Evolutionary conservation across 805 yeast species (phyloP), one percentile per base, ranked within the genome.

Genomic region (Babjeviella inositovora): DNA sequence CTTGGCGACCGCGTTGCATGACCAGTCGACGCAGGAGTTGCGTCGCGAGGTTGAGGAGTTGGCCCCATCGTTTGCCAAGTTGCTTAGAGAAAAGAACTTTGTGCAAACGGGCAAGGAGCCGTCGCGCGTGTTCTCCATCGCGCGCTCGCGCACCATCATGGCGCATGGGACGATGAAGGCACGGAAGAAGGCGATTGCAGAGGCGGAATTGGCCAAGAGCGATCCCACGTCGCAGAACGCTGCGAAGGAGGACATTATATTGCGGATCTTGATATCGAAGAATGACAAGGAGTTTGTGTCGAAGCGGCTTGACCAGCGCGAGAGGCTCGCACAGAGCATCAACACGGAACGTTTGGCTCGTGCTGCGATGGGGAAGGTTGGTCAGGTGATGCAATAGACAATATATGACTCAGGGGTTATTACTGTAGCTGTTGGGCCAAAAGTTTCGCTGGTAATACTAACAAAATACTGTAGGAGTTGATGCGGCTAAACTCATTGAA

Each of bases 251-350:
- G 81, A 81, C 34, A 59, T 82, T 8, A 56, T 85, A 5, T 46
- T 87, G 29, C 58, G 96, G 23, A 56, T 82, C 9, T 41, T 87
- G 25, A 47, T 84, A 13, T 56, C 84, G 18, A 66, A 71, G 28
- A 79, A 70, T 12, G 73, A 74, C 23, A 49, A 53, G 19, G 57
- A 57, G 1, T 74, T 57, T 39, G 81, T 80, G 3, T 54, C 62
- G 7, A 51, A 55, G 29, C 53, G 82, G 22, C 39, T 80, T 18
- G 66, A 62, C 13, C 73, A 69, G 36, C 53, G 87, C 24, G 80
- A 71, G 26, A 47, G 62, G 13, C 48, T 67, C 25, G 67, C 71
- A 1, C 63, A 60, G 26, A 59, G 65, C 19, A 50, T 66, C 20
- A 59, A 67, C 4, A 65, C 73, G 1, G 73, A 69, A 34, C 41